Evolutionary conservation across 768 basidiomycete genomes (phyloP), one percentile per base, ranked within the genome.

Genomic region (Leccinum longicurvipes): DNA sequence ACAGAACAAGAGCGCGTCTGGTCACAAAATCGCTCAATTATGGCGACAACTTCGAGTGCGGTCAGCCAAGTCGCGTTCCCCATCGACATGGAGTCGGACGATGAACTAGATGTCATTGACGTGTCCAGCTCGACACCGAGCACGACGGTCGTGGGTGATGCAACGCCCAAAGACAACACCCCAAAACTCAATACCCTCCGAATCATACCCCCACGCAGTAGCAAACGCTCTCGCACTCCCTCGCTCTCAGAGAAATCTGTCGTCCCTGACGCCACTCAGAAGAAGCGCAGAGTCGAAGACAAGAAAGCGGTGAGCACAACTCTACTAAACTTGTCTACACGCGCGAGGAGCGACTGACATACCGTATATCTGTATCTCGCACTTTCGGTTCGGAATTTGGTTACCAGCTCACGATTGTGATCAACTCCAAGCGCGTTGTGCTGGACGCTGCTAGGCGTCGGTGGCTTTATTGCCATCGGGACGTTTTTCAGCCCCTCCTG

Each of bases 401-500:
- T 19, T 11, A 41, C 19, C 19, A 82, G 81, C 67, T 73, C 50
- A 83, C 80, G 2, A 65, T 73, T 36, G 65, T 70, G 5, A 61
- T 72, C 15, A 76, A 76, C 47, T 60, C 64, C 41, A 77, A 70
- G 53, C 73, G 74, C 44, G 69, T 71, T 6, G 58, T 61, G 1
- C 62, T 77, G 29, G 80, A 82, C 29, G 66, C 70, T 15, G 74
- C 77, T 4, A 68, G 75, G 31, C 77, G 74, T 42, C 71, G 69
- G 23, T 84, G 82, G 80, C 54, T 83, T 10, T 64, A 74, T 60
- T 66, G 68, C 39, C 76, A 85, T 57, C 70, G 70, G 0, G 61
- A 73, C 28, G 64, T 82, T 12, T 77, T 85, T 57, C 69, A 72
- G 50, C 74, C 82, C 0, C 71, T 85, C 8, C 69, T 84, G 21